Evolutionary conservation across 805 yeast species (phyloP), one percentile per base, ranked within the genome.

Genomic region (Pichia eremophila): DNA sequence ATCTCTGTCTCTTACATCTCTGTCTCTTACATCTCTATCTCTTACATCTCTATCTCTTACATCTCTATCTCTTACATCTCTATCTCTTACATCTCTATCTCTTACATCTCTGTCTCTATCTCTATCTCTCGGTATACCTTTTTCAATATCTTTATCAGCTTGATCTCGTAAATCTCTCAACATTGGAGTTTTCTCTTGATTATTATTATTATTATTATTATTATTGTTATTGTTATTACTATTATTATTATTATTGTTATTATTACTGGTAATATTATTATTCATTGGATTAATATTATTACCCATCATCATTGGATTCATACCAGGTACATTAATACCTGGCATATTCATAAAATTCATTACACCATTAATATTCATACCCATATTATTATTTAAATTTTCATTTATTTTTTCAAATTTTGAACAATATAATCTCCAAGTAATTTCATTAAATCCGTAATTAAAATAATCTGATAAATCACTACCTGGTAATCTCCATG

Each of bases 401-500:
- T 82, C 81, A 47, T 93, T 75, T 43, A 83, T 59, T 54, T 79
- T 81, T 63, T 90, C 96, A 60, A 90, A 96, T 63, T 87, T 88
- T 39, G 81, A 73, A 56, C 96, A 81, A 66, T 93, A 93, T 25
- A 90, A 88, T 46, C 85, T 80, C 99, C 99, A 93, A 15, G 97
- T 85, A 54, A 85, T 77, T 68, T 93, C 99, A 62, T 93, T 95
- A 61, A 93, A 93, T 2, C 99, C 99, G 60, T 81, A 93, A 67
- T 93, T 93, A 73, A 93, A 93, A 65, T 89, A 95, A 64, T 93
- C 98, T 8, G 95, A 77, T 39, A 87, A 68, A 66, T 93, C 97
- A 4, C 96, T 95, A 37, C 98, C 99, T 1, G 98, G 97, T 54
- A 85, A 81, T 61, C 99, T 77, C 99, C 99, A 93, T 9, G 99